phyloP scores from a whole-genome alignment of 129 eudicot species.

The Rutidosis leptorrhynchoides region DNA sequence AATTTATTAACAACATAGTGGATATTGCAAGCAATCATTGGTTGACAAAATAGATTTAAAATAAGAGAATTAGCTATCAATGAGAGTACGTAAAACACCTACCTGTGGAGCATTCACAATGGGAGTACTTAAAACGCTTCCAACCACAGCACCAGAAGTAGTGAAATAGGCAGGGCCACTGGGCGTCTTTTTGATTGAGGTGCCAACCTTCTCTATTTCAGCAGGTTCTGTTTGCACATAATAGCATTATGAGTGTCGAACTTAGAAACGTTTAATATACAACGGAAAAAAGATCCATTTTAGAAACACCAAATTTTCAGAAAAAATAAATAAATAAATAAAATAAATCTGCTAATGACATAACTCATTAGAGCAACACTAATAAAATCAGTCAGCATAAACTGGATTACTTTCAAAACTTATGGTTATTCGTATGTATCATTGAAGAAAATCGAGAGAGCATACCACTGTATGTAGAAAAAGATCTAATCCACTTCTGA shows the following conservation, averaged over 20 bases:
- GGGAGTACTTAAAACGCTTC: slow-evolving; percentile 31
- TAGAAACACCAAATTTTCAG: neutral
- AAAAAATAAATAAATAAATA: neutral
- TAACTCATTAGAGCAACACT: neutral
- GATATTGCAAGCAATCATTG: slow-evolving; percentile 9
- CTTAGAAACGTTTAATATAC: slow-evolving; percentile 1
- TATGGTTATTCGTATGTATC: neutral
- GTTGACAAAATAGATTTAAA: slow-evolving; percentile 7
- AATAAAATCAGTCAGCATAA: slow-evolving; percentile 9
- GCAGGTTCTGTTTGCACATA: slow-evolving; percentile 22
- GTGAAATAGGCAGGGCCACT: slow-evolving; percentile 29
- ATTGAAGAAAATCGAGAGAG: slow-evolving; percentile 14
- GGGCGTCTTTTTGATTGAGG: slow-evolving; percentile 10
- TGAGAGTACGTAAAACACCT: slow-evolving; percentile 1
- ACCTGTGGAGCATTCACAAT: slow-evolving; percentile 39
- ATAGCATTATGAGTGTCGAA: slow-evolving; percentile 3
- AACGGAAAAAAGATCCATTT: neutral
- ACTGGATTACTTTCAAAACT: neutral
- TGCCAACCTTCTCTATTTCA: slow-evolving; percentile 1
- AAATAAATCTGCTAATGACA: neutral
- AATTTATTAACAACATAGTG: neutral
- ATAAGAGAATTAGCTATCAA: neutral
- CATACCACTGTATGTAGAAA: slow-evolving; percentile 37
- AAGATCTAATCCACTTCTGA: slow-evolving; percentile 31
- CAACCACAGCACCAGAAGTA: slow-evolving; percentile 33